phyloP scores from a whole-genome alignment of 176 grass and related monocot species.

The Aegilops umbellulata region DNA sequence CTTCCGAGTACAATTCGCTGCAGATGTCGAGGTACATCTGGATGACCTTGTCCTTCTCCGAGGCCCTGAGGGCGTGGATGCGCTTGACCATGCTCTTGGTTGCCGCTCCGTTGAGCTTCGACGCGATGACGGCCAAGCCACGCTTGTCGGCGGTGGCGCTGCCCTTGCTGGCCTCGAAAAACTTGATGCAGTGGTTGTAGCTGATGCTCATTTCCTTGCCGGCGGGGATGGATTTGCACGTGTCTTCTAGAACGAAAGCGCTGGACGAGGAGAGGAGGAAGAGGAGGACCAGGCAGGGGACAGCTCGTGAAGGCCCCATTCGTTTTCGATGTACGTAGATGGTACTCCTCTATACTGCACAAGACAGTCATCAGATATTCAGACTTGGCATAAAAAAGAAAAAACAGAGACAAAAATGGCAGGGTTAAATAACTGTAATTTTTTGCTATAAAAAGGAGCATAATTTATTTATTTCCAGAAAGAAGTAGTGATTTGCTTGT shows the following conservation, averaged over 20 bases:
- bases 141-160: slow-evolving; percentile 36
- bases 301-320: neutral
- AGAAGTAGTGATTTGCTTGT: neutral
- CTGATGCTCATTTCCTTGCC: no score
- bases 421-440: neutral
- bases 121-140: slow-evolving; percentile 49
- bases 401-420: neutral
- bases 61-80: slow-evolving; percentile 32
- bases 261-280: slow-evolving; percentile 4
- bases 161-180: slow-evolving; percentile 32
- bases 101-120: neutral
- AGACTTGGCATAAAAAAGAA: no score
- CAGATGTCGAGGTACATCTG: slow-evolving; percentile 19
- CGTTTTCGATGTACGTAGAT: neutral
- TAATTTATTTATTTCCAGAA: neutral
- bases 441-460: neutral
- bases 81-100: no score
- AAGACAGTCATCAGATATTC: neutral
- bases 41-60: slow-evolving; percentile 23
- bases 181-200: slow-evolving; percentile 51
- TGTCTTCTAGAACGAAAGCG: slow-evolving; percentile 38
- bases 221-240: slow-evolving; percentile 63
- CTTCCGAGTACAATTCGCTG: slow-evolving; percentile 37
- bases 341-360: neutral
- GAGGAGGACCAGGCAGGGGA: slow-evolving; percentile 27